Base-by-base conservation (phyloP, 2,329 filamentous ascomycete species). In the Coleophoma crateriformis region DNA sequence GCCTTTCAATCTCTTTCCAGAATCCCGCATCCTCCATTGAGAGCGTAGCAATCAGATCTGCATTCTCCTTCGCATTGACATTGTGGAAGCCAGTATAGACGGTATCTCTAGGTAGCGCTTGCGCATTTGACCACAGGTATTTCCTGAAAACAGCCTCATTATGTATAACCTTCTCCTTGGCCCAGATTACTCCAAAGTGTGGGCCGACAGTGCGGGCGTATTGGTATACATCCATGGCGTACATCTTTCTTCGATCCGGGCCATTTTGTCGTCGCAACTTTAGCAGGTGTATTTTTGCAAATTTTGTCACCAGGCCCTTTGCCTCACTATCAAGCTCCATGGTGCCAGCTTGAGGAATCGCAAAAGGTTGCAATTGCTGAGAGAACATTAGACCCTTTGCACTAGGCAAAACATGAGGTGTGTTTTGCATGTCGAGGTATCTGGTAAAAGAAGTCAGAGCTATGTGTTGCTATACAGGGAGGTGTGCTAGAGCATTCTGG, bases 171-270 rank as follows among this genome's bases (percentile, higher is more conserved):
- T 32, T 44, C n/a, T 44, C 19, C 27, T 27, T 27, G 8, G 41
- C 41, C 41, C 41, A 44, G 32, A 44, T 44, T 14, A 15, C 20
- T 44, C 41, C 41, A 44, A 44, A 44, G 2, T 33, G 41, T 32
- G 41, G 41, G 13, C 46, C 46, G 17, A 41, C 46, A 15, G 35
- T 38, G 33, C 46, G 14, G 4, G 46, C 17, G 33, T 47, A 47
- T 2, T 47, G 37, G 22, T 47, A 47, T 17, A 47, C 37, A 15
- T 47, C 46, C 41, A 44, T 44, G 11, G 41, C 41, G 32, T 44
- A 44, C 41, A 12, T 20, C 27, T 33, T 44, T 20, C 22, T 44
- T n/a, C 14, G 22, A 10, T 15, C 19, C 12, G 14, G 20, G 32
- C 41, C 41, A 44, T 27, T 27, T 27, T 44, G 41, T n/a, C 8